Conservation (phyloP, 768 basidiomycete species). For the Tricholoma hemisulphureum region DNA sequence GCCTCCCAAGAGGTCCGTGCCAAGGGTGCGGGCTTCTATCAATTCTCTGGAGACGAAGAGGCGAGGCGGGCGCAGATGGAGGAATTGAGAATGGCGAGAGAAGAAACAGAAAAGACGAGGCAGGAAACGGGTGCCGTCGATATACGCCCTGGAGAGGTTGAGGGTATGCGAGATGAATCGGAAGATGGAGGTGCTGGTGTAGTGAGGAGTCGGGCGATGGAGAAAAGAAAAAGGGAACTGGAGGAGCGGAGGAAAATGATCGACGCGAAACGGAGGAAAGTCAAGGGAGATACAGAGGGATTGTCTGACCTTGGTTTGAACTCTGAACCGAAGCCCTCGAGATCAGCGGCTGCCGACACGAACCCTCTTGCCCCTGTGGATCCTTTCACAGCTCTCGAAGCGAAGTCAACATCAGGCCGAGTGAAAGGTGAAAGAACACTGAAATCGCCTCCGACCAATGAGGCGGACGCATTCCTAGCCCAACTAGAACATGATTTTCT, state of each 20-base stretch:
- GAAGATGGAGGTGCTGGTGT: constrained; percentile 26
- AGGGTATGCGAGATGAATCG: constrained; percentile 60
- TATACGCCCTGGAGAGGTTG: constrained; percentile 66
- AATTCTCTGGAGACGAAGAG: constrained; percentile 86
- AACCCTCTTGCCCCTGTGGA: constrained; percentile 29
- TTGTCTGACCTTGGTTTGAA: constrained; percentile 5
- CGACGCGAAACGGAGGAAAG: constrained; percentile 68
- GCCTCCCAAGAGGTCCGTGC: constrained; percentile 78
- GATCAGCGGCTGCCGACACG: not conserved
- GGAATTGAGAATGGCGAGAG: constrained; percentile 62
- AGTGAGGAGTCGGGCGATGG: constrained; percentile 55
- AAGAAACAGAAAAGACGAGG: constrained; percentile 67
- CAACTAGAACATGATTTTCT: constrained; percentile 63
- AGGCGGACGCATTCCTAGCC: constrained; percentile 67
- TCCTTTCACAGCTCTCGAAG: constrained; percentile 54
- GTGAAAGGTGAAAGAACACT: constrained; percentile 24
- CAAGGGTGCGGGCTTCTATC: constrained; percentile 89
- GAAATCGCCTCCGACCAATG: constrained; percentile 19
- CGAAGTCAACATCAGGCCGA: constrained; percentile 16
- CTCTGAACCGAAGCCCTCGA: constrained; percentile 1
- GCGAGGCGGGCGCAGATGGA: constrained; percentile 79
- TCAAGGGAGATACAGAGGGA: constrained; percentile 12
- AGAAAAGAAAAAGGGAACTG: constrained; percentile 72
- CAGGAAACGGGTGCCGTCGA: constrained; percentile 61
- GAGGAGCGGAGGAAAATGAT: constrained; percentile 63